Base-by-base conservation (phyloP, 139 green algal genomes). In the Tetratostichococcus sp. region DNA sequence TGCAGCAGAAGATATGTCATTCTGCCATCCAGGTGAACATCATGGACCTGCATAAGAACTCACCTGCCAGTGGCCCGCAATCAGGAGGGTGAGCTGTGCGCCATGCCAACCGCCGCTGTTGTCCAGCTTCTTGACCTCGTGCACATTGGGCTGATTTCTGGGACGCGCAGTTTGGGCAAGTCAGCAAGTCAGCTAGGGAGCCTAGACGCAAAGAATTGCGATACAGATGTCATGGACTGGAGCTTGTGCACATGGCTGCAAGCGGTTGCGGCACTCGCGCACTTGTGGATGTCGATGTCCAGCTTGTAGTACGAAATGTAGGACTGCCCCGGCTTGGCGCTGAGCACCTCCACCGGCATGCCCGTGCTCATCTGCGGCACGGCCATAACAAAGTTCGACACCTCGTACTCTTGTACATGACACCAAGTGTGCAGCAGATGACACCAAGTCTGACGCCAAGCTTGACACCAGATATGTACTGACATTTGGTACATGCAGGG, bases 281-380 rank as follows among this genome's bases (percentile, higher is more conserved):
- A 85, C 86, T 80, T 84, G 81, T 97, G 89, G 68, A 98, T 97
- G 88, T 98, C 92, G 28, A 98, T 97, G 89, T 97, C 93, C 74
- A 98, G 89, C 71, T 90, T 81, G 86, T 94, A 98, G 77, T 92
- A 84, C 35, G 84, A 92, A 5, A 84, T 79, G 74, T 82, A 89
- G 59, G 68, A 32, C 32, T 89, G 76, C 2, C 84, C 83, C 6
- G 28, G 30, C n/a, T 77, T 71, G 0, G 91, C 88, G 69, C 83
- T 92, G 34, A 59, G 72, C 70, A 98, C 88, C 75, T 93, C 83
- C 73, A 98, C 97, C 0, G 94, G 94, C 80, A 98, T 85, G 0
- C 94, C 94, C 0, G 94, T 98, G 69, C 87, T 95, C 93, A 98
- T 97, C 81, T 96, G 94, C 66, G 8, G 6, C 62, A 69, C 21